phyloP scores from a whole-genome alignment of 345 rosid genomes.

The Rubroshorea leprosula region DNA sequence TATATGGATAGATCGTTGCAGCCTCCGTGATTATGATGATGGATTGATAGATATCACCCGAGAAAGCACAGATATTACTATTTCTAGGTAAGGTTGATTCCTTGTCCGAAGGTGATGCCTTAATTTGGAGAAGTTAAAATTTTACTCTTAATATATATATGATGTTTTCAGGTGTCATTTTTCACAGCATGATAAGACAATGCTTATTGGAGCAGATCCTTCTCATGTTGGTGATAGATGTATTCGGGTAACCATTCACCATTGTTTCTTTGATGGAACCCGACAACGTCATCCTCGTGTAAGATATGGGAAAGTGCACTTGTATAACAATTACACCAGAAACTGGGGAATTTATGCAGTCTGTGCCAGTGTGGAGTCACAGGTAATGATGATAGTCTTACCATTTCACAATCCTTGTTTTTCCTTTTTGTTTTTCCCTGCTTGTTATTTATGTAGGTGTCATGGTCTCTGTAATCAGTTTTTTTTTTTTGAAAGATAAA shows the following conservation, averaged over 20 bases:
- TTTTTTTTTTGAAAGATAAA: background rate
- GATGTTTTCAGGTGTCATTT: conserved; percentile 66
- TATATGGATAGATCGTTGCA: conserved; percentile 92
- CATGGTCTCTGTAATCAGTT: background rate
- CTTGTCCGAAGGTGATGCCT: background rate
- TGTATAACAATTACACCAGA: conserved; percentile 83
- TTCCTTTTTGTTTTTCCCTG: too few relatives aligned
- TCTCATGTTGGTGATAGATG: conserved; percentile 71
- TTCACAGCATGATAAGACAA: conserved; percentile 74
- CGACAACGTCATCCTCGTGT: conserved; percentile 93
- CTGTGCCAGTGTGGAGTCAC: conserved; percentile 88
- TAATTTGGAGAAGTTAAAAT: background rate
- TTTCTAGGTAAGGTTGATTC: conserved; percentile 57
- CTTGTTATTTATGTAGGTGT: conserved; percentile 1
- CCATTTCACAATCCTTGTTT: background rate
- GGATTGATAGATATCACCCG: conserved; percentile 94
- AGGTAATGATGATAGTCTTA: conserved; percentile 41
- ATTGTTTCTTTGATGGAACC: conserved; percentile 89
- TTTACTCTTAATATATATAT: conserved; percentile 7
- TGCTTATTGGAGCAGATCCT: conserved; percentile 86
- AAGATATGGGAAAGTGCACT: conserved; percentile 78
- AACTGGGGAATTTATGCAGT: conserved; percentile 92
- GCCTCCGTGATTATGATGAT: conserved; percentile 78
- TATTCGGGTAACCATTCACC: conserved; percentile 87
- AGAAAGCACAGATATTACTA: conserved; percentile 83